Evolutionary conservation across 148 eudicot species (phyloP).

Genomic region (Rhododendron henanense): DNA sequence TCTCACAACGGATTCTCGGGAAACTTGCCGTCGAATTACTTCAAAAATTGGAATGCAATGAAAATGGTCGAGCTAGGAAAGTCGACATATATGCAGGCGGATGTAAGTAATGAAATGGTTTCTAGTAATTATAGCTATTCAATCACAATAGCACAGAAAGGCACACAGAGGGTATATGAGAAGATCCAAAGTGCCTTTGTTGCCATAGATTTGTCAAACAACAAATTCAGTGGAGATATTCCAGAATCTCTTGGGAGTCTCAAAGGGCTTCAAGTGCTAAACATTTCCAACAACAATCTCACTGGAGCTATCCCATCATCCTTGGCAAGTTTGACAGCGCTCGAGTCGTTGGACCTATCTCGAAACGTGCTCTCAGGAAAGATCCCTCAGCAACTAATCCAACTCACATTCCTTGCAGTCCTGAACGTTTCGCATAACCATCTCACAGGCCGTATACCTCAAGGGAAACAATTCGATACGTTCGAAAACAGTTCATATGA

Average conservation of each 20-base stretch:
- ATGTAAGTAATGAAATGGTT: too few species aligned
- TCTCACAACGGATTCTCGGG: too few species aligned
- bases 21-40: too few species aligned
- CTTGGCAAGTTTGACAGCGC: constrained; percentile 20
- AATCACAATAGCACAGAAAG: too few species aligned
- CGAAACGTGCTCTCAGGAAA: constrained; percentile 32
- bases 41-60: too few species aligned
- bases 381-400: constrained; percentile 32
- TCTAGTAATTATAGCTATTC: too few species aligned
- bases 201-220: constrained; percentile 37
- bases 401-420: constrained; percentile 25
- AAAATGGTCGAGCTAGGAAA: too few species aligned
- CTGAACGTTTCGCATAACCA: constrained; percentile 34
- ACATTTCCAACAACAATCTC: constrained; percentile 38
- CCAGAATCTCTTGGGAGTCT: constrained; percentile 29
- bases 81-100: too few species aligned
- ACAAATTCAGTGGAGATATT: constrained; percentile 32
- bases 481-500: constrained; percentile 29
- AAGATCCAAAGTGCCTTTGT: constrained; percentile 12
- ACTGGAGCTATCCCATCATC: constrained; percentile 25
- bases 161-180: background rate
- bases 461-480: constrained; percentile 32
- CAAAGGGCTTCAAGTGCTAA: constrained; percentile 31
- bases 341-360: constrained; percentile 42
- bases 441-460: constrained; percentile 33